Base-by-base conservation (phyloP, 106 monocot genomes). In the Dioscorea alata region DNA sequence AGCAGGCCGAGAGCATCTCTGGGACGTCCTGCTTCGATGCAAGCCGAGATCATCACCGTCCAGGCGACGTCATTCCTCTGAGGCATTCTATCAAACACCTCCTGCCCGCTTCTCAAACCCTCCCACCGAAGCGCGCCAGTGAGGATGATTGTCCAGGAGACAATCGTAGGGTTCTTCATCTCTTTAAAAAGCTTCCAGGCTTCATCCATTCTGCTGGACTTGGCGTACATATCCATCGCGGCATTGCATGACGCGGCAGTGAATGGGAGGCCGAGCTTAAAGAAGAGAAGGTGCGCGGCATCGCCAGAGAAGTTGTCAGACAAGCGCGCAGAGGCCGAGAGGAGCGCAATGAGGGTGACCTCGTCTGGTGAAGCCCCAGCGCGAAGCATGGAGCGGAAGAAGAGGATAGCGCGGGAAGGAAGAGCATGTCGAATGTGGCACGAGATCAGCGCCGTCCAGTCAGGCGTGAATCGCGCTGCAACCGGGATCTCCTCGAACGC, bases 141-240 rank as follows among this genome's bases (percentile, higher is more conserved):
- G 32, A 91, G 76, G 49, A 87, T 31, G n/a, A 78, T 72, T 23
- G 81, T 78, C 87, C 87, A 91, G 0, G 91, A 82, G 24, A 85
- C 75, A 19, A 80, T 75, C 19, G 74, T 82, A 17, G 72, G 79
- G 9, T 0, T 5, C 1, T 23, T 23, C 77, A 82, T 80, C 56
- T 84, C 91, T n/a, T 63, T 75, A 48, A 91, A 85, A 15, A 82
- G 18, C 17, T 49, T 65, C 20, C 80, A 74, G 8, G 87, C 87
- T 15, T 91, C 87, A 8, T 6, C 48, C 80, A 87, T 70, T 34
- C 13, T 10, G 21, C 87, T 75, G 50, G 79, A 84, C 60, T 87
- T 85, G 20, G 57, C 69, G 70, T 82, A 91, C 63, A 73, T 48
- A 52, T 91, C 61, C 60, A 85, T 71, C 12, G 75, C 76, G 10